Base-by-base conservation (phyloP, 495 filamentous ascomycete species). In the Bathelium albidoporum region DNA sequence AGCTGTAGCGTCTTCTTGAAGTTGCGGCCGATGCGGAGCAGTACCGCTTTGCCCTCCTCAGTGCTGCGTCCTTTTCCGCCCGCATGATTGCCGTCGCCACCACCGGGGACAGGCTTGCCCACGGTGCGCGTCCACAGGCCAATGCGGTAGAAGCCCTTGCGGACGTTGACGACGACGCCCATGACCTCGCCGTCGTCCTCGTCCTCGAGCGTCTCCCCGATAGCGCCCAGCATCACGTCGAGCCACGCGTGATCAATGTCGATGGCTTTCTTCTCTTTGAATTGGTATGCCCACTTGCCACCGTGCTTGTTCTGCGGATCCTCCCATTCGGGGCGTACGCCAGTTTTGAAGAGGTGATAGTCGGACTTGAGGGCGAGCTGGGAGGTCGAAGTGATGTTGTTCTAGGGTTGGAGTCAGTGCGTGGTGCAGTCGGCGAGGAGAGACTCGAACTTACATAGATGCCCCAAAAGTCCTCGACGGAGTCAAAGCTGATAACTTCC, bases 391-490 rank as follows among this genome's bases (percentile, higher is more conserved):
- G 91, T 89, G 76, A 99, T 97, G 78, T 99, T 99, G 81, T 99
- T 99, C 94, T 98, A 73, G 24, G 28, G 44, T 20, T 14, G 59
- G 16, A 65, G 41, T n/a, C n/a, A 22, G 14, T 61, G 31, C 31
- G 63, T 20, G 61, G 12, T 52, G 20, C 52, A 61, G 58, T 52
- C 32, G 26, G 20, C 34, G 31, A 31, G 20, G 16, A 12, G n/a
- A 31, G 32, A 63, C 22, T 36, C 34, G 28, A 31, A 81, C 94
- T 72, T 85, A 97, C 94, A 74, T 99, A 97, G 71, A 97, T 88
- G 60, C 94, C 94, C 94, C 94, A 99, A 80, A 99, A 99, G 75
- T 99, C 95, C 76, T 99, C 94, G 2, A 99, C 94, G 14, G 91
- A 95, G 79, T 93, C 90, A 71, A 99, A 97, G 43, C 89, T 96